Conservation (phyloP, 441 rosid genomes). For the Melastoma candidum region DNA sequence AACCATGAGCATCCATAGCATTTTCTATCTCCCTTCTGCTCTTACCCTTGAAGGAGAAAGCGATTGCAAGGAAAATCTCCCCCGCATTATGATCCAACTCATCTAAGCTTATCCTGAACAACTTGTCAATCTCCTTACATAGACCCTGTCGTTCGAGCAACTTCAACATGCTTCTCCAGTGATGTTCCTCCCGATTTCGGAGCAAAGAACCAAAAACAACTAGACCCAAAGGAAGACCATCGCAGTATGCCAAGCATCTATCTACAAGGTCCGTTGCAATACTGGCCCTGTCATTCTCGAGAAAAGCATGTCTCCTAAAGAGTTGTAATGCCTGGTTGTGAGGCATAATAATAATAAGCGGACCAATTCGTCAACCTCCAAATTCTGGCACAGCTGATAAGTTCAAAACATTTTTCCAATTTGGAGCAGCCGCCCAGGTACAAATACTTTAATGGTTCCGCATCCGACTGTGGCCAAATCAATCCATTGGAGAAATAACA, state of each 20-base stretch:
- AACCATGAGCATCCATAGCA: neutral
- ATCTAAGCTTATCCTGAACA: neutral
- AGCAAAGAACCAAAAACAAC: neutral
- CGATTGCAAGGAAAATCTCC: neutral
- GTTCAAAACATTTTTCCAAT: too few relatives aligned
- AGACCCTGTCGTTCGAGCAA: neutral
- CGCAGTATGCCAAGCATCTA: neutral
- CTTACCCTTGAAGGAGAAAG: neutral
- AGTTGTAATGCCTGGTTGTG: neutral
- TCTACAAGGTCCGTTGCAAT: neutral
- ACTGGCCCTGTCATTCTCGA: neutral
- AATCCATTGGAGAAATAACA: too few relatives aligned
- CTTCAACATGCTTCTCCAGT: neutral
- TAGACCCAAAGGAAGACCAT: neutral
- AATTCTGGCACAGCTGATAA: too few relatives aligned
- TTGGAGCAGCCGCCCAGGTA: too few relatives aligned
- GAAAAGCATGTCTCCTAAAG: neutral
- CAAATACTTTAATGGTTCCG: too few relatives aligned
- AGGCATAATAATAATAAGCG: too few relatives aligned
- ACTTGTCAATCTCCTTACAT: neutral
- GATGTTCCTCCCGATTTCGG: neutral
- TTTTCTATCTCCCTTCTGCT: neutral
- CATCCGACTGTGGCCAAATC: too few relatives aligned
- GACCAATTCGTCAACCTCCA: too few relatives aligned
- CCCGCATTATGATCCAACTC: neutral